Conservation (phyloP, 169 alveolate genomes). For the Eimeria maxima region DNA sequence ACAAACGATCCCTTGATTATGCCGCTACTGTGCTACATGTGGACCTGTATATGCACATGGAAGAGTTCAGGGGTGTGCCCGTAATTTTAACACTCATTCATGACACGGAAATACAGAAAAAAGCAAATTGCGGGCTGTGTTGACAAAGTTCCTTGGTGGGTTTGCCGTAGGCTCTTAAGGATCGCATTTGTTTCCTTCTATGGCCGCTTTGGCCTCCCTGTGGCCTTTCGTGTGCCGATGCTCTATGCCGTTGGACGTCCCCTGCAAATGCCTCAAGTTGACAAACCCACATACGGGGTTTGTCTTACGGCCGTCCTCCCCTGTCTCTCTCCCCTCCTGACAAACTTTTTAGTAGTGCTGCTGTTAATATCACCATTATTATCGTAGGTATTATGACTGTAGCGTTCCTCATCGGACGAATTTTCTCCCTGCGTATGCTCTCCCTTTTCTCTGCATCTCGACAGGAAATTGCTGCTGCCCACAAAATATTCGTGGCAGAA, state of each 20-base stretch:
- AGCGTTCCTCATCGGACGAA: background rate
- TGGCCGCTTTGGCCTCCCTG: slow-evolving; percentile 84
- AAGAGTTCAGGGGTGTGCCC: background rate
- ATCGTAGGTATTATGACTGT: background rate
- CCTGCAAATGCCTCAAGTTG: slow-evolving; percentile 66
- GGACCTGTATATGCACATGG: background rate
- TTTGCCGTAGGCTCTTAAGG: slow-evolving; percentile 60
- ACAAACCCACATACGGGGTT: slow-evolving; percentile 68
- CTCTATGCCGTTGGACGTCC: slow-evolving; percentile 80
- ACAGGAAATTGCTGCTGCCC: slow-evolving; percentile 78
- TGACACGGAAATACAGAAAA: background rate
- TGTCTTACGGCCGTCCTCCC: background rate
- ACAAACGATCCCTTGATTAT: background rate
- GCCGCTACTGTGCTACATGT: background rate
- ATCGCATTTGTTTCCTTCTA: slow-evolving; percentile 74
- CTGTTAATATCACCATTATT: background rate
- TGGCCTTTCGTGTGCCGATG: slow-evolving; percentile 80
- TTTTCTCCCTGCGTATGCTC: background rate
- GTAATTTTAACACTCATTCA: background rate
- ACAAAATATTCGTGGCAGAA: slow-evolving; percentile 52
- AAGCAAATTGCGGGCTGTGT: background rate
- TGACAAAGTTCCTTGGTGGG: background rate
- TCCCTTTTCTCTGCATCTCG: background rate
- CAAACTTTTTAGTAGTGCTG: background rate
- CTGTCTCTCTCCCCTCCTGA: background rate